Base-by-base conservation (phyloP, 2,329 filamentous ascomycete genomes). In the Elsinoe arachidis region DNA sequence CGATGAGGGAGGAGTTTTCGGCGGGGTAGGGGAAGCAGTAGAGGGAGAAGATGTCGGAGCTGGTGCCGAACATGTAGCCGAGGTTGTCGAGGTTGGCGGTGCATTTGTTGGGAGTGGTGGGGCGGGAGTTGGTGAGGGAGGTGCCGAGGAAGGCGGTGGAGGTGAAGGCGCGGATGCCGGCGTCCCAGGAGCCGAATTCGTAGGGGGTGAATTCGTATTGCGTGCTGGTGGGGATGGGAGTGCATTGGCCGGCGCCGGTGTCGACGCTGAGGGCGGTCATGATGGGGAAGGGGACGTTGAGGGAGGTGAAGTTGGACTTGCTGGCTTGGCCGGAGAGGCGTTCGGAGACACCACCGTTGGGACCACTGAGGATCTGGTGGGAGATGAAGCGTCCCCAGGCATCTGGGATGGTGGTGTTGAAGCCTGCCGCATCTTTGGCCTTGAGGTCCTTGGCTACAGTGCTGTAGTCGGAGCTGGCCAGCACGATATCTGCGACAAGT, bases 191-290 rank as follows among this genome's bases (percentile, higher is more conserved):
- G 60, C 85, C 85, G 61, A 86, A 80, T 67, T 87, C 84, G 69
- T 77, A 86, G 1, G 85, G 82, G 60, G 75, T 78, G 68, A 87
- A 82, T 63, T 87, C 85, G 63, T 80, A 87, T 21, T 82, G 76
- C 49, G 82, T 83, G 12, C 80, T 78, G 68, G 85, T 84, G 17
- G 60, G 33, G 1, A 58, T 62, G 2, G 70, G 72, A 1, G 53
- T 23, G 62, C 75, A 78, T 59, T 73, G 65, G 21, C 70, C 71
- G 5, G 66, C 59, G 46, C 61, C 67, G 34, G 65, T 69, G 49
- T 71, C 69, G 23, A 70, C 67, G 15, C 70, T 71, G 7, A 73
- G 62, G 3, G 72, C 65, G 1, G 74, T 76, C 38, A 78, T 73
- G 57, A 78, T 73, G 4, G 76, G 76, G 55, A 70, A 76, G 0